Evolutionary conservation across 768 basidiomycete genomes (phyloP).

Genomic region (Auriculariales sp.): DNA sequence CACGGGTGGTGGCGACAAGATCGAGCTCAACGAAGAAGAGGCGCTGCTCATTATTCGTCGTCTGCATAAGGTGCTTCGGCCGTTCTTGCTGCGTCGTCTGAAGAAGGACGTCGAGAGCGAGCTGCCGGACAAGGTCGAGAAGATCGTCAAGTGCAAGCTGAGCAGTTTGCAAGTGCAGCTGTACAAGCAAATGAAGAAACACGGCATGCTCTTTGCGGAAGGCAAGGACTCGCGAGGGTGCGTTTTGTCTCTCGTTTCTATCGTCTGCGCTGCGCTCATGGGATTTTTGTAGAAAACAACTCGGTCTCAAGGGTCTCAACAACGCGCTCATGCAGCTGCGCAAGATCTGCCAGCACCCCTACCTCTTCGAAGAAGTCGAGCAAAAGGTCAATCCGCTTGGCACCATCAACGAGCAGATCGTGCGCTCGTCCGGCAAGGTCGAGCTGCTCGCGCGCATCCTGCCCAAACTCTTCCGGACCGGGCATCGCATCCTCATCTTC

Average conservation of each 20-base stretch:
- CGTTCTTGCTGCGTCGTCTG: constrained; percentile 81
- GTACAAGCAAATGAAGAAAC: constrained; percentile 96
- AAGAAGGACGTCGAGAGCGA: constrained; percentile 97
- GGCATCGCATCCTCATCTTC: constrained; percentile 94
- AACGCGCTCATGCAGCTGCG: constrained; percentile 97
- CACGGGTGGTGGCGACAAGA: constrained; percentile 95
- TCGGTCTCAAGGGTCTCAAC: constrained; percentile 76
- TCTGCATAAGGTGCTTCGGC: constrained; percentile 86
- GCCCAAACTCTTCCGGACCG: constrained; percentile 86
- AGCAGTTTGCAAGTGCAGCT: constrained; percentile 81
- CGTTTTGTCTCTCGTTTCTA: constrained; percentile 13
- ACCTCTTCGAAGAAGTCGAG: constrained; percentile 89
- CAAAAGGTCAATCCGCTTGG: constrained; percentile 80
- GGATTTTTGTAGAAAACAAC: constrained; percentile 35
- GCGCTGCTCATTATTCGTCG: constrained; percentile 93
- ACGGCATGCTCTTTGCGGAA: constrained; percentile 74
- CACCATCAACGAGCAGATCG: constrained; percentile 68
- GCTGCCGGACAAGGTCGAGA: constrained; percentile 93
- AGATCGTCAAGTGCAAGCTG: constrained; percentile 94
- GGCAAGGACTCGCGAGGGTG: constrained; percentile 66
- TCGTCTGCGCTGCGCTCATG: not conserved
- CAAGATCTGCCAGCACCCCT: constrained; percentile 97
- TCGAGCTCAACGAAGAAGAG: constrained; percentile 99
- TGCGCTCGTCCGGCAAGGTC: constrained; percentile 84
- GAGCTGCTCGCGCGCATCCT: constrained; percentile 82